These are phyloP conservation scores for Hydrangea macrophylla DNA, from an alignment of 148 eudicot genomes.

Conservation along the genomic window DNA sequence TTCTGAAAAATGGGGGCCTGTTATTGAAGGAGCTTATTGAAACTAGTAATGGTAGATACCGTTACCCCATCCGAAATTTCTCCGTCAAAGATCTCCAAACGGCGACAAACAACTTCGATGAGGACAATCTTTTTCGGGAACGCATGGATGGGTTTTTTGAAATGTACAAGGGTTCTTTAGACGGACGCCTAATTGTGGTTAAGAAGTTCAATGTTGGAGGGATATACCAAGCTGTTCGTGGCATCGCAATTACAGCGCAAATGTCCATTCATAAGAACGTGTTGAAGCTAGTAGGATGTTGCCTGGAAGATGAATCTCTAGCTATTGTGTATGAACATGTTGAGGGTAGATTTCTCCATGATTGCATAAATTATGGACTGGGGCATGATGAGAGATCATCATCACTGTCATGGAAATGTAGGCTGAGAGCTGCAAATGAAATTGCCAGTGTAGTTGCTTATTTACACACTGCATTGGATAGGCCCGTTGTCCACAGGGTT, in stretches of 20 bases:
- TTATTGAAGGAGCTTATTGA: conserved; percentile 2
- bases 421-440: conserved; percentile 8
- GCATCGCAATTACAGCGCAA: background rate
- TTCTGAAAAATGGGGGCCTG: conserved; percentile 11
- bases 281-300: conserved; percentile 3
- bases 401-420: conserved; percentile 8
- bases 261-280: conserved; percentile 16
- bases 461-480: conserved; percentile 13
- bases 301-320: conserved; percentile 8
- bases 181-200: background rate
- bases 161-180: background rate
- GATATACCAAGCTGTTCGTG: background rate
- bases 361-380: too few species aligned
- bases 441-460: conserved; percentile 8
- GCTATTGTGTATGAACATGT: conserved; percentile 4
- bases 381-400: too few species aligned
- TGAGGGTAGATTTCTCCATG: too few species aligned
- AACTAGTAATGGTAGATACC: background rate
- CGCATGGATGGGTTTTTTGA: background rate
- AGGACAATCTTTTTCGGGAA: background rate
- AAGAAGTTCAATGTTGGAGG: background rate
- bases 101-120: background rate
- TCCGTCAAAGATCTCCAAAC: background rate
- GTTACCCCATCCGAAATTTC: background rate
- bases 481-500: conserved; percentile 8